A percentile compares a stretch with the other conserved stretches of the same genome.
Conservation (phyloP, 495 filamentous ascomycete genomes). For the Penicillium egyptiacum region DNA sequence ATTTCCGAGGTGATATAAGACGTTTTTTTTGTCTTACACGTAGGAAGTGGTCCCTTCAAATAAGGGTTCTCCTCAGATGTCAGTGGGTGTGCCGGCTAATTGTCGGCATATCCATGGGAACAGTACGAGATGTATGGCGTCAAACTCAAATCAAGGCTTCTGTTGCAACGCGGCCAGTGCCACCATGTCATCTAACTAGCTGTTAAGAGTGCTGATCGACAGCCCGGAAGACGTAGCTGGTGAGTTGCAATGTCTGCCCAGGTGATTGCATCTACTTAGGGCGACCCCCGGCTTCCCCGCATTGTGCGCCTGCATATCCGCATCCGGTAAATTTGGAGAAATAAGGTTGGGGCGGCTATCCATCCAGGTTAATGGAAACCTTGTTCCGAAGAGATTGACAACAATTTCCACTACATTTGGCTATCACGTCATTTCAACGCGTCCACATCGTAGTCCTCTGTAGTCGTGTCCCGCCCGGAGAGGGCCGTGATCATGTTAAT, state of each 20-base stretch:
- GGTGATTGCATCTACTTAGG: neutral
- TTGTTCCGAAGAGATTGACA: neutral
- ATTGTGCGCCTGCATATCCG: neutral
- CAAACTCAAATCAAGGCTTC: neutral
- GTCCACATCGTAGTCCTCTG: neutral
- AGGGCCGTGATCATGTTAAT: neutral
- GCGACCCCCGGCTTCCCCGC: constrained; percentile 2
- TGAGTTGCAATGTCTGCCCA: neutral
- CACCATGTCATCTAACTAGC: neutral
- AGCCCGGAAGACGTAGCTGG: neutral
- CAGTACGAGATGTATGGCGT: neutral
- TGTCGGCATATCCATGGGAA: neutral
- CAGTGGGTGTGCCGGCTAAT: neutral
- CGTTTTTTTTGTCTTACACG: neutral
- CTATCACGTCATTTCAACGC: neutral
- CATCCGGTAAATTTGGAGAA: neutral
- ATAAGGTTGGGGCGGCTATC: neutral
- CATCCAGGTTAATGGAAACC: neutral
- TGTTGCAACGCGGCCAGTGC: neutral
- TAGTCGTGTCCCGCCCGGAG: neutral
- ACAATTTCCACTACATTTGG: neutral
- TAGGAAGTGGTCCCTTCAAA: neutral
- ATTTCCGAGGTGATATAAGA: neutral
- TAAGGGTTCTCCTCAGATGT: neutral
- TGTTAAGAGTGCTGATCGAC: neutral